A percentile compares a stretch with the other conserved stretches of the same genome.
phyloP scores from a whole-genome alignment of 306 rosid genomes.

The Heteromeles arbutifolia region DNA sequence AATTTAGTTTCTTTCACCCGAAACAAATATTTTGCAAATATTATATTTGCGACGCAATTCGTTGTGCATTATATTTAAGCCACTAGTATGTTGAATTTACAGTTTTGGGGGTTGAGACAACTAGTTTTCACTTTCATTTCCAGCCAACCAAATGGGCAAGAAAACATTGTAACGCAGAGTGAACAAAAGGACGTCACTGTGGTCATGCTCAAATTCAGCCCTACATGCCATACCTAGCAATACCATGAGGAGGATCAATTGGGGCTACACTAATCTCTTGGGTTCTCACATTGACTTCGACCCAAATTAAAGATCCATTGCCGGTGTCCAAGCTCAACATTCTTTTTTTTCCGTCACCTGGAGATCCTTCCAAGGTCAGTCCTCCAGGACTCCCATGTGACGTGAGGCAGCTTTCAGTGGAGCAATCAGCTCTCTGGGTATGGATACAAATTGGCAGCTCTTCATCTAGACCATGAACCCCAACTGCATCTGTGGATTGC shows the following conservation, averaged over 20 bases:
- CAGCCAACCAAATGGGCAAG: conserved; percentile 30
- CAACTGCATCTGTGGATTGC: conserved; percentile 44
- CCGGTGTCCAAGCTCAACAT: conserved; percentile 52
- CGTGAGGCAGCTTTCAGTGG: conserved; percentile 93
- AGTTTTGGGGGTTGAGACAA: conserved; percentile 33
- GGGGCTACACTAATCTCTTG: conserved; percentile 58
- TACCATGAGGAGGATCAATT: conserved; percentile 49
- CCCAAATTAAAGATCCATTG: conserved; percentile 66
- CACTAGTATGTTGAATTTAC: conserved; percentile 40
- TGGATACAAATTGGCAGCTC: conserved; percentile 45
- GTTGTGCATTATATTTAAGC: conserved; percentile 19
- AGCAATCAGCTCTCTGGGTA: conserved; percentile 76
- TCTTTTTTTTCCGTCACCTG: conserved; percentile 49
- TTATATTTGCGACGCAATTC: conserved; percentile 24
- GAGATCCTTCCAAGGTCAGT: conserved; percentile 65
- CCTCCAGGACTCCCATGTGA: conserved; percentile 85
- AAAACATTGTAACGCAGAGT: conserved; percentile 17
- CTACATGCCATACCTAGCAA: conserved; percentile 67
- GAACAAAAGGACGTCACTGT: conserved; percentile 20
- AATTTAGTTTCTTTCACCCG: no score
- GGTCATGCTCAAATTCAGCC: conserved; percentile 20
- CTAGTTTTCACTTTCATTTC: conserved; percentile 29
- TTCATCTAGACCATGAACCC: conserved; percentile 46
- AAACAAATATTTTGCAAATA: no score
- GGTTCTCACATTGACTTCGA: conserved; percentile 64